phyloP scores from a whole-genome alignment of 345 rosid genomes.

The Theobroma cacao region DNA sequence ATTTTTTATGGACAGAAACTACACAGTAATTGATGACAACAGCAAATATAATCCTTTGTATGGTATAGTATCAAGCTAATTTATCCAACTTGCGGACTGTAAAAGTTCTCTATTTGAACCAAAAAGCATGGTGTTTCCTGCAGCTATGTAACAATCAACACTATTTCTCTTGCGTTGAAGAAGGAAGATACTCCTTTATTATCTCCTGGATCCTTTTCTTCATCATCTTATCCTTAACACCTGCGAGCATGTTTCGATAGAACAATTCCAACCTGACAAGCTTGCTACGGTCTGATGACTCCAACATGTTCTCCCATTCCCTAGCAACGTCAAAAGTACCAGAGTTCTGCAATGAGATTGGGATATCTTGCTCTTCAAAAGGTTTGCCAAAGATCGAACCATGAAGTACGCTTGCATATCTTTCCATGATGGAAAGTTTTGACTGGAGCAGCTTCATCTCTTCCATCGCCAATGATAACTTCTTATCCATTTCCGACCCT shows the following conservation, averaged over 20 bases:
- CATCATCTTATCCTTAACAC: constrained; percentile 83
- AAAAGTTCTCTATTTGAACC: background rate
- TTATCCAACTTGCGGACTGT: background rate
- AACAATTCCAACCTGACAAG: constrained; percentile 75
- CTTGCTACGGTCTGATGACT: constrained; percentile 59
- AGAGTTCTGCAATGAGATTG: constrained; percentile 41
- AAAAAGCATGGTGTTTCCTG: background rate
- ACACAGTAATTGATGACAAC: background rate
- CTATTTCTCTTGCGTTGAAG: constrained; percentile 26
- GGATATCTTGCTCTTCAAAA: constrained; percentile 67
- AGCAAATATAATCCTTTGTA: background rate
- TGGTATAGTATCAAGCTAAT: background rate
- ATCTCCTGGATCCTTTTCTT: constrained; percentile 82
- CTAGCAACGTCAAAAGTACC: constrained; percentile 59
- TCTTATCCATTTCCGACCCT: constrained; percentile 35
- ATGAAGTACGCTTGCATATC: constrained; percentile 76
- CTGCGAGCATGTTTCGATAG: constrained; percentile 64
- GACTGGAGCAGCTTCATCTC: constrained; percentile 66
- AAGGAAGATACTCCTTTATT: constrained; percentile 57
- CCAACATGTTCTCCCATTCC: constrained; percentile 85
- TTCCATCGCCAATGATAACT: constrained; percentile 51
- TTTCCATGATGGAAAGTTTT: constrained; percentile 63
- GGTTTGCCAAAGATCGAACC: constrained; percentile 80
- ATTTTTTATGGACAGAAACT: too few species aligned
- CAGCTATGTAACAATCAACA: background rate